A percentile compares a stretch with the other conserved stretches of the same genome.
phyloP scores from a whole-genome alignment of 1,139 yeast genomes.

The Saccharomyces hybrid region DNA sequence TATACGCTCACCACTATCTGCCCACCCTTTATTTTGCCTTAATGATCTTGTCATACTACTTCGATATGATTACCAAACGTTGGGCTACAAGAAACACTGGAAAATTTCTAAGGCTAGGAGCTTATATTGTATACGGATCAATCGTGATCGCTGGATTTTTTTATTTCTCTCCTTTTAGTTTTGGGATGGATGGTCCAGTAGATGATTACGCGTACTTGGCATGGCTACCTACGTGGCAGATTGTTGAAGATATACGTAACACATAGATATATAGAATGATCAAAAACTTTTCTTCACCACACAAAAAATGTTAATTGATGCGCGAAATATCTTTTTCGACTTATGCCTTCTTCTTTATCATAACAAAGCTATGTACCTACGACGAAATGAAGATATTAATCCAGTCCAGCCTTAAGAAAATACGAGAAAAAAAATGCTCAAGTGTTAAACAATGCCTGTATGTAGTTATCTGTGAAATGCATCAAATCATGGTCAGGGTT shows the following conservation, averaged over 20 bases:
- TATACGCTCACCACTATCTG: conserved; percentile 93
- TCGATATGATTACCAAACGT: conserved; percentile 54
- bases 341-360: not conserved
- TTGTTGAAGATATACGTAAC: conserved; percentile 17
- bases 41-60: conserved; percentile 66
- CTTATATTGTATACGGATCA: conserved; percentile 42
- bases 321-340: not conserved
- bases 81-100: conserved; percentile 31
- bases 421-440: not conserved
- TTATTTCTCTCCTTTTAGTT: conserved; percentile 69
- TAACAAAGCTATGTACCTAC: not conserved
- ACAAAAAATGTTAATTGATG: not conserved
- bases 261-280: not conserved
- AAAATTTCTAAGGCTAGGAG: conserved; percentile 29
- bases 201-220: conserved; percentile 63
- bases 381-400: not conserved
- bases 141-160: conserved; percentile 61
- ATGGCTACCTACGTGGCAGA: conserved; percentile 71
- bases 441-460: not conserved
- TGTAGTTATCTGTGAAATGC: not conserved
- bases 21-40: conserved; percentile 97
- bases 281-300: not conserved
- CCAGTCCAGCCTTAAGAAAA: not conserved
- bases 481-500: not conserved
- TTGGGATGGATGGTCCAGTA: conserved; percentile 86